A percentile compares a stretch with the other conserved stretches of the same genome.
Conservation (phyloP, 805 yeast genomes). For the Ogataea pilisensis region DNA sequence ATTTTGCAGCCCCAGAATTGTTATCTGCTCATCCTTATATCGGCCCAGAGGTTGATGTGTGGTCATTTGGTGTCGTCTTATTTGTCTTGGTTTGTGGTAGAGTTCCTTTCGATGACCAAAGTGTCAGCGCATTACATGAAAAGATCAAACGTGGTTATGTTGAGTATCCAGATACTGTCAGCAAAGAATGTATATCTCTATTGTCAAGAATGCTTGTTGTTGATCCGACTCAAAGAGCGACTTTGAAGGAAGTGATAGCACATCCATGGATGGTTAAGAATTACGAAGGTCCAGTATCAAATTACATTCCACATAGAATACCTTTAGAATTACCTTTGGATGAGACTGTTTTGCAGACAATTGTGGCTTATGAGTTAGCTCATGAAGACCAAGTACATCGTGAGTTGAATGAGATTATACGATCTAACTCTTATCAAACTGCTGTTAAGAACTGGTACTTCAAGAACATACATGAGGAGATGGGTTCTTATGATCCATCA, state of each 20-base stretch:
- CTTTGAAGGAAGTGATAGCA: constrained; percentile 68
- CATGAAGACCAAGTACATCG: constrained; percentile 52
- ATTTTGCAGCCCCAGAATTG: constrained; percentile 98
- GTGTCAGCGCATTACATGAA: constrained; percentile 86
- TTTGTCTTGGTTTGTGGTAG: constrained; percentile 96
- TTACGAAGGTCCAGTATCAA: constrained; percentile 66
- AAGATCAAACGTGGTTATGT: constrained; percentile 90
- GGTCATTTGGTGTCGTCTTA: constrained; percentile 97
- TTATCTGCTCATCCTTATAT: constrained; percentile 86
- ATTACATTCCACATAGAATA: constrained; percentile 69
- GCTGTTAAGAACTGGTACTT: constrained; percentile 62
- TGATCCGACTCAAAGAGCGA: constrained; percentile 76
- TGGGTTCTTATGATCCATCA: constrained; percentile 18
- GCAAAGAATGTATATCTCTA: constrained; percentile 75
- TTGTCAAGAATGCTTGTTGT: constrained; percentile 89
- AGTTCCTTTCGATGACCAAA: constrained; percentile 96
- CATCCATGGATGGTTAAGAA: constrained; percentile 97
- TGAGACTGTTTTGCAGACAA: constrained; percentile 61
- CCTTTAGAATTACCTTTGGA: constrained; percentile 75
- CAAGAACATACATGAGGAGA: constrained; percentile 31
- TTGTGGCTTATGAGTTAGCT: constrained; percentile 77
- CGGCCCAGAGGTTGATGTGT: constrained; percentile 97
- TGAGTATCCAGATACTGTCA: constrained; percentile 81
- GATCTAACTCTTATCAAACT: constrained; percentile 61
- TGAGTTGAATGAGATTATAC: constrained; percentile 53